phyloP scores from a whole-genome alignment of 129 eudicot genomes.

The Arctium minus region DNA sequence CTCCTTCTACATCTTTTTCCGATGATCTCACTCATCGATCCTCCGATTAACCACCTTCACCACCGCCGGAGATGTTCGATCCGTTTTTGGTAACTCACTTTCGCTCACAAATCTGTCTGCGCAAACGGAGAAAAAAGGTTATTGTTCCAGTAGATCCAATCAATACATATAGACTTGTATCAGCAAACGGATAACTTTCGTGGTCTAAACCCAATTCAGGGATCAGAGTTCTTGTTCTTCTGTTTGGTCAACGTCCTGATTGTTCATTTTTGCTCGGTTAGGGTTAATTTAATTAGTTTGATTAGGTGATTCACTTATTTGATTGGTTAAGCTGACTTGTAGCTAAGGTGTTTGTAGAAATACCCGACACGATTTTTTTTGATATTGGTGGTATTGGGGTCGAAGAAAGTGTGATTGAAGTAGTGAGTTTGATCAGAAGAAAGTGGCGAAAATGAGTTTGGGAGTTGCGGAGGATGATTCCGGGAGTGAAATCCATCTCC shows the following conservation, averaged over 20 bases:
- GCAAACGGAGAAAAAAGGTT: conserved; percentile 29
- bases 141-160: not conserved
- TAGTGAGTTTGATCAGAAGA: not conserved
- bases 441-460: conserved; percentile 26
- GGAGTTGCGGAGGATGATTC: conserved; percentile 33
- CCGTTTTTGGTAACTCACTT: conserved; percentile 30
- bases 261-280: not conserved
- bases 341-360: conserved; percentile 9
- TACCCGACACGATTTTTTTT: not conserved
- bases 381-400: not conserved
- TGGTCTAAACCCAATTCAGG: not conserved
- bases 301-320: not conserved
- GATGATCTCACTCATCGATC: conserved; percentile 4
- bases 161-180: not conserved
- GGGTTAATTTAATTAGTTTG: not conserved
- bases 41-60: conserved; percentile 7
- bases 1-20: not conserved
- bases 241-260: not conserved
- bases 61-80: conserved; percentile 32
- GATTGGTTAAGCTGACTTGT: conserved; percentile 12
- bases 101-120: conserved; percentile 26
- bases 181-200: not conserved
- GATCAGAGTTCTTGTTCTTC: not conserved
- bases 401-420: not conserved
- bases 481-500: conserved; percentile 28